Evolutionary conservation across 257 asterid species (phyloP).

Genomic region (Knoxia roxburghii): DNA sequence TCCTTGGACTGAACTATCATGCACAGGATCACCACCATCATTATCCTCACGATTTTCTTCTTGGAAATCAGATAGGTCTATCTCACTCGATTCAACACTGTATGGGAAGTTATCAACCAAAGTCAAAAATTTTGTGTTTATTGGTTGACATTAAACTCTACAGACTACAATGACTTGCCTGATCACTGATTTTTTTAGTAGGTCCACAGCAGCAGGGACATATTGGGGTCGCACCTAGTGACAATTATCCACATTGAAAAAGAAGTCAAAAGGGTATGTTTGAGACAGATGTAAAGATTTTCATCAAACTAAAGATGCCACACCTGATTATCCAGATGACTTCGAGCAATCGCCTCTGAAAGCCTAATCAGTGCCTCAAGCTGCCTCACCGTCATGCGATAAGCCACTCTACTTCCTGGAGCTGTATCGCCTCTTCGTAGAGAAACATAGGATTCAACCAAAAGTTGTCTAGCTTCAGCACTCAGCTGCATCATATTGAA

Average conservation of each 20-base stretch:
- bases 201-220: conserved; percentile 68
- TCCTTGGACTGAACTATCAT: conserved; percentile 35
- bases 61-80: conserved; percentile 92
- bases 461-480: conserved; percentile 66
- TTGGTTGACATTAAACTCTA: conserved; percentile 4
- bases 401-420: conserved; percentile 97
- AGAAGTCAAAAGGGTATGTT: conserved; percentile 11
- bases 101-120: conserved; percentile 18
- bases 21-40: conserved; percentile 32
- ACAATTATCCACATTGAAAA: conserved; percentile 5
- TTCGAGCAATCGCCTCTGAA: conserved; percentile 92
- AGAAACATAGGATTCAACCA: conserved; percentile 87
- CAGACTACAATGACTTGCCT: conserved; percentile 37
- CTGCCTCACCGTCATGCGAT: conserved; percentile 98
- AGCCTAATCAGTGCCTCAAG: conserved; percentile 92
- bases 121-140: neutral
- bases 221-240: conserved; percentile 67
- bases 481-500: conserved; percentile 47
- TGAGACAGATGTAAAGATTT: neutral
- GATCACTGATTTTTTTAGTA: conserved; percentile 85
- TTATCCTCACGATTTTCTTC: conserved; percentile 42
- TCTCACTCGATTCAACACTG: conserved; percentile 97
- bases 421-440: conserved; percentile 86
- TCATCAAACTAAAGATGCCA: conserved; percentile 8
- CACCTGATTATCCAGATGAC: conserved; percentile 79